Conservation (phyloP, 2,329 filamentous ascomycete genomes). For the Trichoderma sp. region DNA sequence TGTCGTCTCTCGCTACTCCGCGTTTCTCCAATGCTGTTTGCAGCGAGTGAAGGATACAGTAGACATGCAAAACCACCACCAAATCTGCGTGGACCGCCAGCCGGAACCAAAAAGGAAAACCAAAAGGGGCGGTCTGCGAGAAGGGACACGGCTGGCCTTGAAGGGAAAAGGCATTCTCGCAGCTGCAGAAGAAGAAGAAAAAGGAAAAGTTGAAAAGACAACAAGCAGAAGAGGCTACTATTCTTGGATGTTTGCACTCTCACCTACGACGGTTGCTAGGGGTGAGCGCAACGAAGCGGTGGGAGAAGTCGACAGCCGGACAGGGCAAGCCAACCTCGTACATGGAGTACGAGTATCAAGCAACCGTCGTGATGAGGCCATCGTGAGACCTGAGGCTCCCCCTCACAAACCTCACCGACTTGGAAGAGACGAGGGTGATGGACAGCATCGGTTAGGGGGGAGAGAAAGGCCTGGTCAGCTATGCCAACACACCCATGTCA, state of each 20-base stretch:
- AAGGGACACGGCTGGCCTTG: background rate
- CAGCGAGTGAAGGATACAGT: background rate
- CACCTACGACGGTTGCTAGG: constrained; percentile 4
- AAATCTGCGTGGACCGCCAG: background rate
- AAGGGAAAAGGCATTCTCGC: background rate
- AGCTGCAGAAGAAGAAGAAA: background rate
- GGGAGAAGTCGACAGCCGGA: background rate
- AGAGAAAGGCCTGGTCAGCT: background rate
- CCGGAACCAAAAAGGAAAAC: background rate
- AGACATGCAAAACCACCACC: background rate
- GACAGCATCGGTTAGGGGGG: background rate
- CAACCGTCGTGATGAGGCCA: constrained; percentile 8
- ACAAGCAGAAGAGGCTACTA: background rate
- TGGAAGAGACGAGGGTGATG: background rate
- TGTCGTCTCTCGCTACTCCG: background rate
- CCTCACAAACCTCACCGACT: constrained; percentile 13
- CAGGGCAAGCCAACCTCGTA: background rate
- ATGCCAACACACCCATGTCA: constrained; percentile 19
- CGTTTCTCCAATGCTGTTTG: background rate
- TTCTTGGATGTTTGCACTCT: constrained; percentile 5
- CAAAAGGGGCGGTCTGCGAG: constrained; percentile 19
- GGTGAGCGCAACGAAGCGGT: background rate
- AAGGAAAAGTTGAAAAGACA: background rate
- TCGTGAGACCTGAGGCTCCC: constrained; percentile 10
- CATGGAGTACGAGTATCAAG: background rate